A percentile compares a stretch with the other conserved stretches of the same genome.
These are phyloP conservation scores for Calonectria pauciramosa DNA, from an alignment of 2,329 filamentous ascomycete species.

Conservation along the genomic window DNA sequence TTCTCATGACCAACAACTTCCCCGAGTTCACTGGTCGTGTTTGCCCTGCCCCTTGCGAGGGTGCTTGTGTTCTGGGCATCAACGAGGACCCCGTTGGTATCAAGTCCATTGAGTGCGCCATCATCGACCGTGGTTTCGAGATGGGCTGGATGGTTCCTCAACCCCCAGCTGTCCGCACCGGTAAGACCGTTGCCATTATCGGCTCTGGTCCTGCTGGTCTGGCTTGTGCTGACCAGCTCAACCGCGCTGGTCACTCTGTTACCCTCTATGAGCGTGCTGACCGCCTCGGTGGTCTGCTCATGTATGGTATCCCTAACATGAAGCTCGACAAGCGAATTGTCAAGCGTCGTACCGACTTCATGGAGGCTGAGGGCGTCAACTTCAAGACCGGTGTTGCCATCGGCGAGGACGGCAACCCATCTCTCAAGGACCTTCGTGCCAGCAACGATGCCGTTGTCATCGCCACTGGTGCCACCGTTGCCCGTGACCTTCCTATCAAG, in stretches of 20 bases:
- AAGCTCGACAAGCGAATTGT: conserved; percentile 99
- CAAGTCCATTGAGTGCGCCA: conserved; percentile 98
- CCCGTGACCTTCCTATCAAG: conserved; percentile 91
- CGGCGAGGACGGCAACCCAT: conserved; percentile 76
- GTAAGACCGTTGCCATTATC: conserved; percentile 90
- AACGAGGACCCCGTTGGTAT: conserved; percentile 98
- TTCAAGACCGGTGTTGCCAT: conserved; percentile 85
- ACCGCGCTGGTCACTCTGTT: conserved; percentile 89
- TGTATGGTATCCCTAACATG: conserved; percentile 99
- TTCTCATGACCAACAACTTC: conserved; percentile 98
- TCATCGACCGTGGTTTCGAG: conserved; percentile 97
- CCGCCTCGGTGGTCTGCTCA: conserved; percentile 89
- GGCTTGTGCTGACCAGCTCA: conserved; percentile 92
- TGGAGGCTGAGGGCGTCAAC: conserved; percentile 87
- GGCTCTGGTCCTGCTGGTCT: conserved; percentile 94
- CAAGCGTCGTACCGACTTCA: conserved; percentile 94
- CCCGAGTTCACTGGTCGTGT: conserved; percentile 98
- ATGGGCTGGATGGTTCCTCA: conserved; percentile 97
- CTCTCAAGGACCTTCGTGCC: conserved; percentile 78
- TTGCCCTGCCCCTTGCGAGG: conserved; percentile 96
- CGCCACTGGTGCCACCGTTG: conserved; percentile 92
- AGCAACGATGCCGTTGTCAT: conserved; percentile 88
- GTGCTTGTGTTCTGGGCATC: conserved; percentile 95
- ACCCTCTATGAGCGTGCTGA: conserved; percentile 95
- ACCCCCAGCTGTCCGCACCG: conserved; percentile 83